Evolutionary conservation across 257 asterid genomes (phyloP), one percentile per base, ranked within the genome.

Genomic region (Henckelia pumila): DNA sequence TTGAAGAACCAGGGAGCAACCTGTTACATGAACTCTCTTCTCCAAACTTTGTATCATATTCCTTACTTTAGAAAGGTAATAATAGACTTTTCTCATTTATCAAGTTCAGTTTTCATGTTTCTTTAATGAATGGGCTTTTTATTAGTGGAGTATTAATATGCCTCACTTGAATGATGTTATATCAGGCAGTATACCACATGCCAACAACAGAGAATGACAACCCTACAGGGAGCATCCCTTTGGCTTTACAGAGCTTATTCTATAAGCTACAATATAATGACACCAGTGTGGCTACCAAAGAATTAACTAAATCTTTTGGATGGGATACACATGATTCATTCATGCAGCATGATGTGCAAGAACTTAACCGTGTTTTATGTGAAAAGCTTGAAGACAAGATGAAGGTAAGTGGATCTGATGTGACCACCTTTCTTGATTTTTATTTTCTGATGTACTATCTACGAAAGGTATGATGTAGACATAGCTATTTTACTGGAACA

Each of bases 1-100:
- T 92, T 94, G 66, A 94, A 94, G 87, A 93, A 93, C 76, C 99
- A 94, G 80, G 99, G 99, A 67, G 97, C 99, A 64, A 94, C 99
- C 56, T 94, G 99, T 73, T 93, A 93, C 83, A 90, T 93, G 96
- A 93, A 93, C 79, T 93, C 99, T 71, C 89, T 94, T 59, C 91
- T 94, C 60, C 99, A 91, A 82, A 94, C 99, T 64, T 63, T 91
- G 80, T 94, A 91, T 72, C 96, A 94, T 82, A 91, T 91, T 77
- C 92, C 97, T 57, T 88, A 94, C 79, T 94, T 94, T 80, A 87
- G 96, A 84, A 91, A 94, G 97, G 97, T 94, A 61, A 26, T 59
- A 58, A 70, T 63, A 55, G 59, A 47, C 68, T 77, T 64, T 65
- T 62, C 14, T 69, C 49, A 53, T 76, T 66, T 21, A 62, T 32